Base-by-base conservation (phyloP, 75 land plant genomes). In the Picea glauca region DNA sequence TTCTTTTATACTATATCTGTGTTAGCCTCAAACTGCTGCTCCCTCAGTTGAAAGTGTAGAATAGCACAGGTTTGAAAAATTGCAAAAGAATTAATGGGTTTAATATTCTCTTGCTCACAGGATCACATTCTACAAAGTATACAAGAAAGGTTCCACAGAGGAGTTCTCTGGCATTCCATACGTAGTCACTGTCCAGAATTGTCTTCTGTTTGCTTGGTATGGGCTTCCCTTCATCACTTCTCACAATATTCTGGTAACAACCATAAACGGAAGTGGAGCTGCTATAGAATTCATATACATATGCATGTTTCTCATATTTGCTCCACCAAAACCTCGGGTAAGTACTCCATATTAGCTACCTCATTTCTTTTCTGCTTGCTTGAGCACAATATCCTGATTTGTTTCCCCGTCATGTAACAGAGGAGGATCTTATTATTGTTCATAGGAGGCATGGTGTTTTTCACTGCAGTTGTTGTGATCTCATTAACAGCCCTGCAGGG, bases 141-240 rank as follows among this genome's bases (percentile, higher is more conserved):
- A 56, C 14, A 84, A 59, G 83, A 81, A 57, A 80, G 83, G 77
- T 15, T 80, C 80, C 11, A 86, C 88, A 14, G 87, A 77, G 67
- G 79, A 80, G 30, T 86, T 65, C 87, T 84, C 83, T 33, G 83
- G 78, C n/a, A 38, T 84, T 32, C 88, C 87, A 13, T 86, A 86
- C 46, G 87, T 84, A 30, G 43, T 78, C 40, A 86, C 87, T 5
- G 78, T 78, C 23, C 75, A 77, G 65, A 86, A 86, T 57, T 86
- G 88, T 75, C 70, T 86, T 79, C 68, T 86, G 0, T 86, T 83
- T 77, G 58, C 72, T 7, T 73, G 70, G 59, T 82, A 82, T 40
- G 83, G 83, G 38, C 30, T 82, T 54, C 83, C 83, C 15, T 82
- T 82, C 61, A 50, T 82, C 62, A 82, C 80, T 1, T 3, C 60